Evolutionary conservation across 2,329 filamentous ascomycete species (phyloP), one percentile per base, ranked within the genome.

Genomic region (Didymella lethalis): DNA sequence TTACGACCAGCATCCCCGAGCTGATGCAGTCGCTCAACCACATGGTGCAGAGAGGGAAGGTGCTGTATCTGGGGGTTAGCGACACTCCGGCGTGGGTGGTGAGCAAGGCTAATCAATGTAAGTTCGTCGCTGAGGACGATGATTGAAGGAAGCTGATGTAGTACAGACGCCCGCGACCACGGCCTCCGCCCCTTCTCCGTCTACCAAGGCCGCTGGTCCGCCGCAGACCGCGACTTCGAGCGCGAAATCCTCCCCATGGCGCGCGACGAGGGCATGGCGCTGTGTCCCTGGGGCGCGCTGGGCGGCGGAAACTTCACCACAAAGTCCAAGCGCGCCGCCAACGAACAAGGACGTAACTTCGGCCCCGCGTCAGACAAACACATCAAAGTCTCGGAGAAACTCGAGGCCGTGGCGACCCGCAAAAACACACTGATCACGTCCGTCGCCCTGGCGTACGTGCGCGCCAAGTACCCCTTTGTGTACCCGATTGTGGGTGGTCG

Each of bases 401-500:
- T 92, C 0, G 82, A 84, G n/a, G 79, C 84, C 61, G 80, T 90
- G 5, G 86, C 86, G 0, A 81, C 80, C 38, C 16, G 79, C 81
- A 85, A 88, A 67, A 83, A 83, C 11, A 81, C 82, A 1, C 78
- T 83, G 31, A 81, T 91, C 48, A 89, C 87, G 4, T 84, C 84
- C 36, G 63, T 78, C 26, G 90, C 89, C 20, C 75, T 93, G 34
- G 90, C 90, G 1, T 93, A 93, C 70, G 86, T 92, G 5, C 82
- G 90, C 80, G 82, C 85, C 66, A 92, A 92, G 78, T 80, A 86
- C 0, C 86, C 89, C 0, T 88, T 90, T 62, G 89, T 93, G 11
- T 91, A 91, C 68, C 91, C 90, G 0, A 87, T 93, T 32, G 82
- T 92, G 8, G 90, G 90, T 7, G 88, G 89, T 0, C 83, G 90